Percentiles rank a stretch among this genome's conserved stretches.
These are phyloP conservation scores for Tulasnella sp. DNA, from an alignment of 768 basidiomycete genomes.

Conservation along the genomic window DNA sequence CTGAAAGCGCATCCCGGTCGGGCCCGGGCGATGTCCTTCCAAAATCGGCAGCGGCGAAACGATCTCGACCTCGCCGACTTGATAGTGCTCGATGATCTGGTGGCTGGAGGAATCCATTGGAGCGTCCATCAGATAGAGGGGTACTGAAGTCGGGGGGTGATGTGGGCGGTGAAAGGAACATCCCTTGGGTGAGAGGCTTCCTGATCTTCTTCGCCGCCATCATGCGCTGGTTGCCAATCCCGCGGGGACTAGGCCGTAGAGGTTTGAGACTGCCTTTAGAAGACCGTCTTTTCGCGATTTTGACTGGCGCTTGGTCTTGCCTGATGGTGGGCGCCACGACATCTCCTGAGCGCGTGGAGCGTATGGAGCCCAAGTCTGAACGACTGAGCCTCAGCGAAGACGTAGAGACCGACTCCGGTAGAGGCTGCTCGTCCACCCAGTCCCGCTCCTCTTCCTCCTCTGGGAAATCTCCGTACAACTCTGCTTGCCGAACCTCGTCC, in stretches of 20 bases:
- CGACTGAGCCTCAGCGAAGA: neutral
- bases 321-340: neutral
- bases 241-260: slow-evolving; percentile 7
- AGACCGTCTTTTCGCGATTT: neutral
- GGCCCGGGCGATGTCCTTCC: neutral
- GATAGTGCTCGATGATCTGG: slow-evolving; percentile 14
- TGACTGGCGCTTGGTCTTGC: neutral
- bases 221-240: slow-evolving; percentile 25
- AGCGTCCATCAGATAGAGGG: neutral
- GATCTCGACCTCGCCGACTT: slow-evolving; percentile 16
- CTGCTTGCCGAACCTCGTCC: slow-evolving; percentile 38
- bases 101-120: neutral
- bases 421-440: slow-evolving; percentile 34
- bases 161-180: slow-evolving; percentile 26
- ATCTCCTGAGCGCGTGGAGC: neutral
- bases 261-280: slow-evolving; percentile 6
- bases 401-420: slow-evolving; percentile 12
- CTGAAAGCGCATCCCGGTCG: neutral
- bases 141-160: neutral
- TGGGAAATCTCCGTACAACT: neutral
- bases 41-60: slow-evolving; percentile 7
- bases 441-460: slow-evolving; percentile 45
- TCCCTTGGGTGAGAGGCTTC: slow-evolving; percentile 20
- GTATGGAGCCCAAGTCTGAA: neutral
- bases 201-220: slow-evolving; percentile 19